Conservation (phyloP, 1,139 yeast species). For the Saccharomyces hybrid region DNA sequence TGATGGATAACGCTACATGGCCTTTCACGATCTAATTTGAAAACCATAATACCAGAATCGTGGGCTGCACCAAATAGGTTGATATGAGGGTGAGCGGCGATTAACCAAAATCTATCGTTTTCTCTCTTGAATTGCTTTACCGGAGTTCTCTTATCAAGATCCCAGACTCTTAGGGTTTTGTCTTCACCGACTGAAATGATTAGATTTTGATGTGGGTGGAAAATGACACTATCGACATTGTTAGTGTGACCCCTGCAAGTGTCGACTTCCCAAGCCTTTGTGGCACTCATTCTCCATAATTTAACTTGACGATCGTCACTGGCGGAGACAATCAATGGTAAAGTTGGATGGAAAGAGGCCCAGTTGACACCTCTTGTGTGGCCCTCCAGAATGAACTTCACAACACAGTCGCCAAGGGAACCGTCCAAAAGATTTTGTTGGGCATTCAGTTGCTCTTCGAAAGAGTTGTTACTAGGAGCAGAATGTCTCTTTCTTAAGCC, state of each 20-base stretch:
- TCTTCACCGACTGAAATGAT: constrained; percentile 93
- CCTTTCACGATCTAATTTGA: constrained; percentile 94
- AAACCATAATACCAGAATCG: constrained; percentile 96
- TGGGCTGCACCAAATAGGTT: constrained; percentile 95
- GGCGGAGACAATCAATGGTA: constrained; percentile 90
- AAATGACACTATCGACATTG: constrained; percentile 79
- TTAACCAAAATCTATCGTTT: constrained; percentile 88
- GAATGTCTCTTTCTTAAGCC: constrained; percentile 94
- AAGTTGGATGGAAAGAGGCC: constrained; percentile 96
- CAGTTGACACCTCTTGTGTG: constrained; percentile 98
- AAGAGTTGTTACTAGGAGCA: constrained; percentile 47
- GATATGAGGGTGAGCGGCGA: constrained; percentile 81
- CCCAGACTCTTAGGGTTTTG: constrained; percentile 97
- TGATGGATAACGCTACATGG: constrained; percentile 79
- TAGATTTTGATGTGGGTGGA: constrained; percentile 90
- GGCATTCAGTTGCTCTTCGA: constrained; percentile 68
- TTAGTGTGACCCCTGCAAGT: constrained; percentile 97
- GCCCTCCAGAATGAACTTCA: constrained; percentile 92
- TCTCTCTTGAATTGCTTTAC: constrained; percentile 94
- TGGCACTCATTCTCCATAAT: constrained; percentile 96
- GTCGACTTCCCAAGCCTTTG: constrained; percentile 98
- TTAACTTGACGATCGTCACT: constrained; percentile 95
- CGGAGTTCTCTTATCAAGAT: constrained; percentile 84
- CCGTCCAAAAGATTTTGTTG: constrained; percentile 78
- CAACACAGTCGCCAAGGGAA: constrained; percentile 92